Percentiles rank a stretch among this genome's conserved stretches.
phyloP scores from a whole-genome alignment of 1,139 yeast genomes.

The Geotrichum klebahnii region DNA sequence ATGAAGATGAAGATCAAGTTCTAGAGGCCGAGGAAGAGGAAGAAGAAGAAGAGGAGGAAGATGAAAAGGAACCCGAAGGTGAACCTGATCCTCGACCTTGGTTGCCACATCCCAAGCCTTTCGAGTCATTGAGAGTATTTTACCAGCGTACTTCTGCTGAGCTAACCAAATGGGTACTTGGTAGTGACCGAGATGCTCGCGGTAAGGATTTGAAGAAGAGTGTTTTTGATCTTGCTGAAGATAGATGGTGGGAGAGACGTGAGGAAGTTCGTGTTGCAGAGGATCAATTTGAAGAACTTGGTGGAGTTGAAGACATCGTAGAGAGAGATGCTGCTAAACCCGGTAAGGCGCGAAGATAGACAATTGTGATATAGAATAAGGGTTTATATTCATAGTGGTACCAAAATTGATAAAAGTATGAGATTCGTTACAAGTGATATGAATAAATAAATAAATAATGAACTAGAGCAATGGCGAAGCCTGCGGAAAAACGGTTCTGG shows the following conservation, averaged over 20 bases:
- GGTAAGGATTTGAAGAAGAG: constrained; percentile 87
- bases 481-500: too few relatives aligned
- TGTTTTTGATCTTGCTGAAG: constrained; percentile 87
- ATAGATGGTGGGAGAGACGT: constrained; percentile 98
- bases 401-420: not conserved
- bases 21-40: constrained; percentile 54
- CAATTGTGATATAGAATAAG: not conserved
- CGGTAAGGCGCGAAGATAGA: constrained; percentile 28
- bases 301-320: constrained; percentile 88
- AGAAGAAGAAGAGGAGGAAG: constrained; percentile 59
- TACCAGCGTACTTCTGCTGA: constrained; percentile 82
- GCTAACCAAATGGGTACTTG: constrained; percentile 83
- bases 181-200: constrained; percentile 70
- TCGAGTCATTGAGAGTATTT: constrained; percentile 76
- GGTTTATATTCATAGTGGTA: not conserved
- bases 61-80: constrained; percentile 49
- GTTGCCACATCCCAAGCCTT: constrained; percentile 97
- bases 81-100: constrained; percentile 91
- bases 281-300: constrained; percentile 81
- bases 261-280: constrained; percentile 86
- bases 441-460: not conserved
- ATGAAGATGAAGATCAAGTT: constrained; percentile 47
- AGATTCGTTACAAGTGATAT: not conserved
- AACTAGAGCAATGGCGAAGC: not conserved
- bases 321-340: constrained; percentile 58